Evolutionary conservation across 192 early-diverging fungal species (phyloP), one percentile per base, ranked within the genome.

Genomic region (Coemansia sp.): DNA sequence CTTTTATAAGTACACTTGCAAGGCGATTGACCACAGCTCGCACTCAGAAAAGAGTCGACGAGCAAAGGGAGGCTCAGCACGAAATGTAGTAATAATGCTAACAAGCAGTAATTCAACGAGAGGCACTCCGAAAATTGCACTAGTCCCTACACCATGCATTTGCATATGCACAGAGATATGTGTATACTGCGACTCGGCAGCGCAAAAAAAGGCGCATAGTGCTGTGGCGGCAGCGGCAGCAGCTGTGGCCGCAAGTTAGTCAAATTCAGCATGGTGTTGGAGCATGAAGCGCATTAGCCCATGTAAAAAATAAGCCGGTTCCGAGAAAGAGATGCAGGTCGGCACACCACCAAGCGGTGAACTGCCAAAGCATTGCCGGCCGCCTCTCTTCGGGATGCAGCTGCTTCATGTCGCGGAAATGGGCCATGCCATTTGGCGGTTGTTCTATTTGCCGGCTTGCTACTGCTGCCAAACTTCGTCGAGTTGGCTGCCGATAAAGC

Each of bases 141-240:
- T 53, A 15, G 35, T 33, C 25, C 51, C 34, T 34, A 21, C 8
- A 18, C 51, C 51, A 53, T 25, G 22, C 51, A 53, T 53, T 27
- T 40, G 36, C 51, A 53, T 38, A 53, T 53, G 51, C 51, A 53
- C 10, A 25, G 45, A 8, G 42, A 14, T n/a, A 47, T 47, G 26
- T 25, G 22, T 26, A 31, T 47, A 30, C 45, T 47, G 45, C 45
- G n/a, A 47, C 27, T 47, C 45, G 45, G 45, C 45, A 25, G 14
- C 45, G 31, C 8, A 23, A 35, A 34, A 22, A 23, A 51, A 3
- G 3, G 45, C 45, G 45, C 27, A 47, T 15, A 13, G 32, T 18
- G 49, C 21, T 32, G 17, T 29, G 19, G 26, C 8, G 30, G 47
- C 8, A 8, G 23, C 21, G 32, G 17, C 47, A 33, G 26, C 8